Conservation (phyloP, 768 basidiomycete genomes). For the Arthromyces matolae region DNA sequence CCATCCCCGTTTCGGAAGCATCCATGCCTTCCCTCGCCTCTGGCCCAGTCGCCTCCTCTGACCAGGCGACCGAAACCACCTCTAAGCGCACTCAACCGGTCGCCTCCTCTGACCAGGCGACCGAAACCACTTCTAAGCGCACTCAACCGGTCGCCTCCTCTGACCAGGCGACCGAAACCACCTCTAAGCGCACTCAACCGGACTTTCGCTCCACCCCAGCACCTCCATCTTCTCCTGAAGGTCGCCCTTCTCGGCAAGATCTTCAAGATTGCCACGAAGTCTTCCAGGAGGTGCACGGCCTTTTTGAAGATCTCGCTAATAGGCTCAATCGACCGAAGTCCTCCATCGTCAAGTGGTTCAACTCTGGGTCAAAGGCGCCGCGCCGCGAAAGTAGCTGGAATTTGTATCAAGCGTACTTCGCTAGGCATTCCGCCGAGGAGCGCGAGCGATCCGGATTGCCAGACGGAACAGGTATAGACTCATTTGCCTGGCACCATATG, state of each 20-base stretch:
- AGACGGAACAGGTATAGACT: conserved; percentile 8
- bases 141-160: background rate
- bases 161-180: too few relatives aligned
- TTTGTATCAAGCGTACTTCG: background rate
- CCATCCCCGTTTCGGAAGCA: too few relatives aligned
- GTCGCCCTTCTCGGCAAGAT: background rate
- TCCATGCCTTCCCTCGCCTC: too few relatives aligned
- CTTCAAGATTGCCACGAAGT: background rate
- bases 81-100: too few relatives aligned
- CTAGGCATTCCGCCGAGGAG: background rate
- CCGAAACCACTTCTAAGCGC: too few relatives aligned
- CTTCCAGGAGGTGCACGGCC: background rate
- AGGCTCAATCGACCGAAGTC: background rate
- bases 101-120: too few relatives aligned
- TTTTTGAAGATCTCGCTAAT: background rate
- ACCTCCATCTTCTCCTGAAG: background rate
- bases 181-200: too few relatives aligned
- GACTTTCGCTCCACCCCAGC: background rate
- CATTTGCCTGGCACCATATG: too few relatives aligned
- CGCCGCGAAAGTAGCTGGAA: background rate
- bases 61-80: too few relatives aligned
- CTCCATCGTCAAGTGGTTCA: background rate
- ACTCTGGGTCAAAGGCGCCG: background rate
- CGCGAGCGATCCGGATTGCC: background rate
- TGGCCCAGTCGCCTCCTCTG: background rate